Evolutionary conservation across 345 rosid genomes (phyloP).

Genomic region (Corchorus olitorius): DNA sequence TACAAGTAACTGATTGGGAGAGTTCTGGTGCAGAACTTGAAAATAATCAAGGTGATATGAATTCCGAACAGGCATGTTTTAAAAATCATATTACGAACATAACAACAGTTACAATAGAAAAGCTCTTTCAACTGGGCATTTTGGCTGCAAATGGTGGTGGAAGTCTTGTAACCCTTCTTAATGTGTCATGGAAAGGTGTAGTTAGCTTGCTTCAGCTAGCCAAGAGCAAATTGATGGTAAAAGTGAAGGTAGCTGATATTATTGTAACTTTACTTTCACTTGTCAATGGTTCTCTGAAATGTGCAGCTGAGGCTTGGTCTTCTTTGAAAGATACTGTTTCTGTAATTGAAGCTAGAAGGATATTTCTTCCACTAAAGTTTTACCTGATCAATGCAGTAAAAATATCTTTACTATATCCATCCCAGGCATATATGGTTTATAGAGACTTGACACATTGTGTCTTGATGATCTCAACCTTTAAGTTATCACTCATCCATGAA

Average conservation of each 20-base stretch:
- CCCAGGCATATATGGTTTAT: slow-evolving; percentile 57
- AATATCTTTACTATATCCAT: slow-evolving; percentile 68
- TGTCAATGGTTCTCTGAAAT: slow-evolving; percentile 60
- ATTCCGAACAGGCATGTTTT: slow-evolving; percentile 33
- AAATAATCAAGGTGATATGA: slow-evolving; percentile 27
- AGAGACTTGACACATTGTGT: slow-evolving; percentile 58
- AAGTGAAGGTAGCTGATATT: slow-evolving; percentile 65
- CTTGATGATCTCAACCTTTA: slow-evolving; percentile 60
- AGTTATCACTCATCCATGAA: slow-evolving; percentile 55
- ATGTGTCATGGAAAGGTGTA: slow-evolving; percentile 93
- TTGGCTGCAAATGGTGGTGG: slow-evolving; percentile 86
- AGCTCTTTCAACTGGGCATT: slow-evolving; percentile 68
- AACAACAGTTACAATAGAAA: slow-evolving; percentile 48
- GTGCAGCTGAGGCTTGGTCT: slow-evolving; percentile 76
- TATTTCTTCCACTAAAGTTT: slow-evolving; percentile 86
- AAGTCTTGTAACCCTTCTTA: slow-evolving; percentile 79
- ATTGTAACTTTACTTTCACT: slow-evolving; percentile 59
- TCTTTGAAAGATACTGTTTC: slow-evolving; percentile 59
- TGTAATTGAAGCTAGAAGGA: slow-evolving; percentile 75
- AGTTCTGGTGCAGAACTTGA: slow-evolving; percentile 32
- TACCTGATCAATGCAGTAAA: slow-evolving; percentile 82
- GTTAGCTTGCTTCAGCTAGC: slow-evolving; percentile 77
- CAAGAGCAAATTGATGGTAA: slow-evolving; percentile 46
- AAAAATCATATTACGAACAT: slow-evolving; percentile 47
- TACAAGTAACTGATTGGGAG: slow-evolving; percentile 40